A percentile compares a stretch with the other conserved stretches of the same genome.
Evolutionary conservation across 805 yeast species (phyloP).

Genomic region (Candida hispaniensis): DNA sequence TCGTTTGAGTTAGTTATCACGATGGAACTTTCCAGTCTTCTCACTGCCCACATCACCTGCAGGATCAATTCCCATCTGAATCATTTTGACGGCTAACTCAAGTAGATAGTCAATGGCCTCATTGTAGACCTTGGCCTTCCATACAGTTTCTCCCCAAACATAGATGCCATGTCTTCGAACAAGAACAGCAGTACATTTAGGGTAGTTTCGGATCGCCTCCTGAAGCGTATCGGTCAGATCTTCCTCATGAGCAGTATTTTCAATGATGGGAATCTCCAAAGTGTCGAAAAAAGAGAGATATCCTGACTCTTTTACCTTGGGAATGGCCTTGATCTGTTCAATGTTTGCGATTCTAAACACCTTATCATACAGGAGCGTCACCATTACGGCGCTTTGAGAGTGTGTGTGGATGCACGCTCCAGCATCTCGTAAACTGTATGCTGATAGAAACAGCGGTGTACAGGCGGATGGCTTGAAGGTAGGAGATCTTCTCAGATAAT

Average conservation of each 20-base stretch:
- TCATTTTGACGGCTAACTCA: slow-evolving; percentile 78
- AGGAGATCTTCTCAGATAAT: slow-evolving; percentile 50
- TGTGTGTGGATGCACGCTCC: slow-evolving; percentile 95
- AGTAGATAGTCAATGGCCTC: slow-evolving; percentile 87
- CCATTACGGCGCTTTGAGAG: slow-evolving; percentile 79
- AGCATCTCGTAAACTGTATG: slow-evolving; percentile 56
- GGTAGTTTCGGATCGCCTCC: slow-evolving; percentile 55
- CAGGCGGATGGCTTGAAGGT: slow-evolving; percentile 83
- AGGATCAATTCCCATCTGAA: slow-evolving; percentile 46
- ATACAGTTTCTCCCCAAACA: slow-evolving; percentile 90
- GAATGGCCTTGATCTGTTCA: slow-evolving; percentile 90
- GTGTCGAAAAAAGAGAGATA: slow-evolving; percentile 63
- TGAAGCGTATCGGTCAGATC: slow-evolving; percentile 55
- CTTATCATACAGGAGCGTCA: slow-evolving; percentile 54
- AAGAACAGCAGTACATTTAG: slow-evolving; percentile 71
- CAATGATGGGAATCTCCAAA: slow-evolving; percentile 78
- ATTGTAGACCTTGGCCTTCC: slow-evolving; percentile 88
- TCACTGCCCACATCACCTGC: slow-evolving; percentile 26
- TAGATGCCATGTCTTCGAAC: slow-evolving; percentile 91
- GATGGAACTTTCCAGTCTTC: slow-evolving; percentile 10
- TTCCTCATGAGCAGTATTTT: slow-evolving; percentile 81
- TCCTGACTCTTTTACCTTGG: slow-evolving; percentile 55
- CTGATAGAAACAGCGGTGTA: slow-evolving; percentile 74
- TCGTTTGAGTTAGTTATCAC: too few relatives aligned
- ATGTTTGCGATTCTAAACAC: slow-evolving; percentile 69